A percentile compares a stretch with the other conserved stretches of the same genome.
These are phyloP conservation scores for Leccinum pachyderme DNA, from an alignment of 1,284 basidiomycete species.

Conservation along the genomic window DNA sequence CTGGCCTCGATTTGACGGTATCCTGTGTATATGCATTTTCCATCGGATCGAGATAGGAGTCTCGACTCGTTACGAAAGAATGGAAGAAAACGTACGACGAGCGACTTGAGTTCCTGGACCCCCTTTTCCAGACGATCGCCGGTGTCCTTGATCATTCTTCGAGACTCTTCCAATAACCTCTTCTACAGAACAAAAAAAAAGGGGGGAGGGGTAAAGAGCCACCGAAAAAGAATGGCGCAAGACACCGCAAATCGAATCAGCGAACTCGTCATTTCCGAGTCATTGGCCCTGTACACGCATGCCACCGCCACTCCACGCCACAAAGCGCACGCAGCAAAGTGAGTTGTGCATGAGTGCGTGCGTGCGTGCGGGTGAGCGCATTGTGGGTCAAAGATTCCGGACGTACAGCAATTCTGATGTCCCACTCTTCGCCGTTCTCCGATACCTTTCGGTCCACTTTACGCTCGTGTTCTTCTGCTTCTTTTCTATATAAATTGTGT, in stretches of 20 bases:
- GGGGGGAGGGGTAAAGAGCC: conserved; percentile 3
- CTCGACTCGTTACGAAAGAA: conserved; percentile 13
- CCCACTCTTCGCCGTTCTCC: conserved; percentile 70
- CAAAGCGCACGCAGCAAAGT: conserved; percentile 8
- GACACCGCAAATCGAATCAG: conserved; percentile 20
- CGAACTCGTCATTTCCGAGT: conserved; percentile 28
- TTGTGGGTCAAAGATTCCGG: not conserved
- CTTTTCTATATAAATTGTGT: conserved; percentile 64
- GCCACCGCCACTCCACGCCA: conserved; percentile 4
- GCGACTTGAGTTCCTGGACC: conserved; percentile 60
- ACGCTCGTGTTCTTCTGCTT: conserved; percentile 58
- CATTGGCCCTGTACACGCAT: conserved; percentile 20
- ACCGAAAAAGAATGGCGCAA: conserved; percentile 12
- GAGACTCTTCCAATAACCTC: conserved; percentile 73
- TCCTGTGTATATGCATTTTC: conserved; percentile 35
- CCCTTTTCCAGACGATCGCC: conserved; percentile 59
- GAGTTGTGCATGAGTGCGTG: not conserved
- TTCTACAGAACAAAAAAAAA: conserved; percentile 42
- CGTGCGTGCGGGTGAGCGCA: not conserved
- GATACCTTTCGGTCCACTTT: conserved; percentile 65
- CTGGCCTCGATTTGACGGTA: conserved; percentile 48
- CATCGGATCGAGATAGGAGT: conserved; percentile 12
- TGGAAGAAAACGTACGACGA: conserved; percentile 58
- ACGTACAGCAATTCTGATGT: conserved; percentile 78
- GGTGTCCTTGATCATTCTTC: conserved; percentile 78